Base-by-base conservation (phyloP, 2,329 filamentous ascomycete genomes). In the Penicillium griseofulvum region DNA sequence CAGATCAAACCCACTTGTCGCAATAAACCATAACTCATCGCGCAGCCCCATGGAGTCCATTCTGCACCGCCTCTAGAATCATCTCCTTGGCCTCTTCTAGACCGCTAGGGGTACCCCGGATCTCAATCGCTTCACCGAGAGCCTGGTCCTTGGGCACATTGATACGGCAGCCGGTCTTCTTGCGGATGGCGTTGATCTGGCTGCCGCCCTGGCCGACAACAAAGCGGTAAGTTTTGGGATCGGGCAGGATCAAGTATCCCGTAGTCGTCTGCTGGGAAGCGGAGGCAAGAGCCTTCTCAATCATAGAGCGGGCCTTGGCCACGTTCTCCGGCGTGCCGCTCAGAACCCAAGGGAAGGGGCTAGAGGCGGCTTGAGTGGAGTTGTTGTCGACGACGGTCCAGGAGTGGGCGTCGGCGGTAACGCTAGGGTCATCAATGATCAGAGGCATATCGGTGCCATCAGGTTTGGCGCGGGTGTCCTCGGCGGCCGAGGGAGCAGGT, bases 121-220 rank as follows among this genome's bases (percentile, higher is more conserved):
- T 89, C 78, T 96, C 91, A 71, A 99, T 97, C 4, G 93, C 90
- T 74, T 97, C 92, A 22, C 80, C 82, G 64, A 78, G 76, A 36
- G 79, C 79, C 74, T 95, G 89, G 68, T 90, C 87, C 63, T 90
- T 87, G 22, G 94, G 94, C 38, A 99, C 93, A 62, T 92, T 91
- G 71, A 99, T 95, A 77, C 89, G 91, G 76, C 92, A 97, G 52
- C 89, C 90, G 49, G 91, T 97, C 79, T 94, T 86, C 78, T 90
- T 91, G 65, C 94, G 87, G 71, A 99, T 97, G 39, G 85, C 80
- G 76, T 97, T 97, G 73, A 99, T 95, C 75, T 93, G 93, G 73
- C 85, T 89, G 56, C 94, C 94, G 56, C 88, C 89, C 61, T 88
- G 87, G 5, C 94, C 94, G 64, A 99, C 91, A 46, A 99, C 90